A percentile compares a stretch with the other conserved stretches of the same genome.
phyloP scores from a whole-genome alignment of 2,329 filamentous ascomycete species.

The Aureobasidium sp. region DNA sequence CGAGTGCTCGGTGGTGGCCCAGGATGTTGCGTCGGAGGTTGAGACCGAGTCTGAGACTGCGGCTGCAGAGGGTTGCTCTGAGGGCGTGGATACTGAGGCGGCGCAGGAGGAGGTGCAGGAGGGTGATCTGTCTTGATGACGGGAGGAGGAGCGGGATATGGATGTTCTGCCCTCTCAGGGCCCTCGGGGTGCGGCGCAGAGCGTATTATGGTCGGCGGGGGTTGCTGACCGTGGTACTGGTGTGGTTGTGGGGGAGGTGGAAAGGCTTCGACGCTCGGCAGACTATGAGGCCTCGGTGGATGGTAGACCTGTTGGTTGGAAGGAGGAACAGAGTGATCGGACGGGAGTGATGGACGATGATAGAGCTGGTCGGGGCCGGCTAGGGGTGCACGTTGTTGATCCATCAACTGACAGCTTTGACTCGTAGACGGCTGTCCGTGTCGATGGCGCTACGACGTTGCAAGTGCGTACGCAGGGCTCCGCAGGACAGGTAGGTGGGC shows the following conservation, averaged over 20 bases:
- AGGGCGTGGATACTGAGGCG: slow-evolving; percentile 21
- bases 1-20: slow-evolving; percentile 8
- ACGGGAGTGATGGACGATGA: slow-evolving; percentile 12
- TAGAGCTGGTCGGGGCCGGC: slow-evolving; percentile 15
- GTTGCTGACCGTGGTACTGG: slow-evolving; percentile 18
- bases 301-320: slow-evolving; percentile 17
- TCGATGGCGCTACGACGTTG: slow-evolving; percentile 13
- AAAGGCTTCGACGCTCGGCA: slow-evolving; percentile 6
- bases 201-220: slow-evolving; percentile 16
- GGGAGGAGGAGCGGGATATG: slow-evolving; percentile 27
- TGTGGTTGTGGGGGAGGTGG: slow-evolving; percentile 17
- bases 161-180: slow-evolving; percentile 23
- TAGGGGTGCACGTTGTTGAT: slow-evolving; percentile 7
- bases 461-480: background rate
- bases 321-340: background rate
- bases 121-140: slow-evolving; percentile 22
- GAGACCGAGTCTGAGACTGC: background rate
- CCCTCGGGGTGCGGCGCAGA: slow-evolving; percentile 20
- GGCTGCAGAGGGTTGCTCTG: slow-evolving; percentile 6
- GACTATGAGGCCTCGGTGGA: slow-evolving; percentile 16
- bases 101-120: slow-evolving; percentile 18
- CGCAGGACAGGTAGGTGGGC: background rate
- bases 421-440: slow-evolving; percentile 10
- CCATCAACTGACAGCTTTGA: slow-evolving; percentile 1
- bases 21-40: background rate